Base-by-base conservation (phyloP, 148 eudicot genomes). In the Camellia sinensis region DNA sequence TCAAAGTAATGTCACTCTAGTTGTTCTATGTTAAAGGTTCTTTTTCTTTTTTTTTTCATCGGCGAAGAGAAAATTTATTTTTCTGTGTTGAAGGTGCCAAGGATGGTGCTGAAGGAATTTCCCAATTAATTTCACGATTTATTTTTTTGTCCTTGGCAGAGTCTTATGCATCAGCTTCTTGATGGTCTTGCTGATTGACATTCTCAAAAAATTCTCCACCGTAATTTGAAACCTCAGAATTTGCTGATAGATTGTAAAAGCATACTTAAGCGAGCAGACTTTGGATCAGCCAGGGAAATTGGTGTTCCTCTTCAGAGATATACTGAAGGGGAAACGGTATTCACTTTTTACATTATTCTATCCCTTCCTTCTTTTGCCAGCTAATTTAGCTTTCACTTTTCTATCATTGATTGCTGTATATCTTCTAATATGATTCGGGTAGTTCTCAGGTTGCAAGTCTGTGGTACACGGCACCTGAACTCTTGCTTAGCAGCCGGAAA, bases 121-220 rank as follows among this genome's bases (percentile, higher is more conserved):
- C 7, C 6, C 7, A 7, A 63, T 6, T 18, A 18, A 4, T 5
- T 18, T n/a, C 11, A 4, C n/a, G 8, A 18, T 11, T 21, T 11
- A 3, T 46, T 70, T 46, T n/a, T 70, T 46, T 48, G 7, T 70
- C 7, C 45, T 14, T 40, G 44, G 54, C 73, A 70, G 73, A 70
- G 0, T 6, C 9, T 70, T 70, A 22, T 15, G 45, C 22, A 18
- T 14, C 73, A 70, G 73, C 17, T 70, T 43, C 54, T 70, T 11
- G 17, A 22, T 6, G 73, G 53, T 70, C 12, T 70, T 2, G 53
- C 73, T 45, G 45, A 70, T 70, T 70, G 73, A 18, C 73, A 70
- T 45, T 15, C 73, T 17, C 19, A 40, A 5, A 14, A 15, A 37
- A 67, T 67, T 12, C 17, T 67, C 17, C 71, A 67, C 71, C n/a